phyloP scores from a whole-genome alignment of 1,139 yeast genomes.

The Hansenula sp. region DNA sequence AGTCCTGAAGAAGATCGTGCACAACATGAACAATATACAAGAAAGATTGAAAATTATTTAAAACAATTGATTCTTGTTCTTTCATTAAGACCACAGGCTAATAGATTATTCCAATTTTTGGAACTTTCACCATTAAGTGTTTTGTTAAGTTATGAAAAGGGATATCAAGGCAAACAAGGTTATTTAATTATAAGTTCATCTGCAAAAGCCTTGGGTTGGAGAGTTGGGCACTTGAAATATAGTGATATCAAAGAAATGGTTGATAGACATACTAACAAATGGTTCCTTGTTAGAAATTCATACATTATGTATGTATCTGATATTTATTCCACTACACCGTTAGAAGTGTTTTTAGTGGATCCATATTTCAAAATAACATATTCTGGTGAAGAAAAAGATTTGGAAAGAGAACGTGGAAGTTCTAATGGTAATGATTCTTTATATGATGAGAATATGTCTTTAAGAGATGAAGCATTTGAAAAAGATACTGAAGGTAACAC shows the following conservation, averaged over 20 bases:
- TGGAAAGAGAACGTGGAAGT: conserved; percentile 21
- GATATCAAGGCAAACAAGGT: conserved; percentile 88
- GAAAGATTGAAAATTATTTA: conserved; percentile 55
- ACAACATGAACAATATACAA: conserved; percentile 9
- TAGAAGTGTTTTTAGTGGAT: conserved; percentile 89
- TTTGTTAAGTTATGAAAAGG: conserved; percentile 75
- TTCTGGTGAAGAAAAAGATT: conserved; percentile 35
- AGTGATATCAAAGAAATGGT: conserved; percentile 82
- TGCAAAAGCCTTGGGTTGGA: conserved; percentile 90
- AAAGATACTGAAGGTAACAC: conserved; percentile 13
- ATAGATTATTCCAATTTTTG: conserved; percentile 76
- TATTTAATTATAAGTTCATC: conserved; percentile 73
- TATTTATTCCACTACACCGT: conserved; percentile 78
- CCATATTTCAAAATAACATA: conserved; percentile 53
- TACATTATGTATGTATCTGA: conserved; percentile 84
- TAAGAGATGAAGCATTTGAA: conserved; percentile 21
- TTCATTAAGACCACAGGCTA: conserved; percentile 75
- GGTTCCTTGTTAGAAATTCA: conserved; percentile 85
- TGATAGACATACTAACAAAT: conserved; percentile 82
- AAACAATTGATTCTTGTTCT: conserved; percentile 54
- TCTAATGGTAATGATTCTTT: conserved; percentile 35
- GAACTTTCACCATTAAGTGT: conserved; percentile 89
- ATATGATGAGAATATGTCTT: conserved; percentile 25
- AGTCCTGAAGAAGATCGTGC: conserved; percentile 8
- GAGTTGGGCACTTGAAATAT: conserved; percentile 83